Base-by-base conservation (phyloP, 2,329 filamentous ascomycete genomes). In the Thermothelomyces thermophilus region DNA sequence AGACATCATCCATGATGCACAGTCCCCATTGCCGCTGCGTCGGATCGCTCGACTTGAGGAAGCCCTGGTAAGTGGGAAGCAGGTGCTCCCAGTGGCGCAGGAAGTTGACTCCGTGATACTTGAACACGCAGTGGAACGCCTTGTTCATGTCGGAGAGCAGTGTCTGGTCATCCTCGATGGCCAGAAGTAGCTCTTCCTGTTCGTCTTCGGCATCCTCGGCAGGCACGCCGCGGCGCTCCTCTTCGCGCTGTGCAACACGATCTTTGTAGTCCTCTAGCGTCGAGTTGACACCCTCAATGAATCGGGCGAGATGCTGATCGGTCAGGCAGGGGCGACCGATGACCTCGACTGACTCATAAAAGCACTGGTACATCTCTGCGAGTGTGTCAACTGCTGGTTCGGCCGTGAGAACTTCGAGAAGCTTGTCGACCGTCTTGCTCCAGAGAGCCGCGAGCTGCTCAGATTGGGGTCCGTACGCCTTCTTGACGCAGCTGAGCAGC, bases 81-180 rank as follows among this genome's bases (percentile, higher is more conserved):
- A 98, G 76, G 46, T 82, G 80, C 65, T 95, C 87, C 90, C 91
- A 98, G 36, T 88, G 76, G 5, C 83, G 85, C 47, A 98, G 76
- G 75, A 98, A 98, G 10, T 78, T 73, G 9, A 82, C 76, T 20
- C 88, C 87, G 66, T 96, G 90, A 71, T 95, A 90, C 75, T 97
- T 97, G 78, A 98, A 98, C 58, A 98, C 89, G 53, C 90, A 91
- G 70, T 98, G 93, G 79, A 95, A 98, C 0, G 93, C 91, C 75
- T 98, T 98, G 80, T 98, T 98, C 93, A 98, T 98, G 64, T 98
- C 93, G 1, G 90, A 95, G 37, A 98, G 78, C 16, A 98, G 77
- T 19, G 90, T 95, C 70, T 97, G 91, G 65, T 98, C 93, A 60
- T 98, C 93, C 67, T 98, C 93, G 41, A 98, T 90, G 11, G 91